A percentile compares a stretch with the other conserved stretches of the same genome.
phyloP scores from a whole-genome alignment of 2,329 filamentous ascomycete genomes.

The Verticillium isaacii region DNA sequence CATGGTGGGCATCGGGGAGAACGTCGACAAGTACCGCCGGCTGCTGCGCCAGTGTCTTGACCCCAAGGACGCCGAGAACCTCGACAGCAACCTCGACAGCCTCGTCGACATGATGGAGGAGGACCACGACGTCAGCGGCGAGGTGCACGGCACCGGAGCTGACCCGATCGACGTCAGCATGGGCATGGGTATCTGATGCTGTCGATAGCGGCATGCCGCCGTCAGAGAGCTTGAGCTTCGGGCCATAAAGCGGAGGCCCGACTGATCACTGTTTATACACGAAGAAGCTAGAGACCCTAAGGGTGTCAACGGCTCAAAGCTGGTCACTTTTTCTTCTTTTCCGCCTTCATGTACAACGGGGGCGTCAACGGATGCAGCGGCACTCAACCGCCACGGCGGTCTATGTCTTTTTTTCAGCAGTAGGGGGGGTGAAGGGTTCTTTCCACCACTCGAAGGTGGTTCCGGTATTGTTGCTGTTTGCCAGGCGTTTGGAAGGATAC shows the following conservation, averaged over 20 bases:
- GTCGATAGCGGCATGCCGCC: background rate
- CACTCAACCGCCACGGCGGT: background rate
- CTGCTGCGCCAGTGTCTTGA: constrained; percentile 66
- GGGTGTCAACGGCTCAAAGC: background rate
- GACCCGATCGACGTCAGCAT: constrained; percentile 20
- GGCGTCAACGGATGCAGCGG: background rate
- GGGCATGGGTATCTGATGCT: constrained; percentile 1
- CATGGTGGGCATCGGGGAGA: constrained; percentile 66
- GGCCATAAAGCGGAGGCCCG: no score
- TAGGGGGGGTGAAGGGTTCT: background rate
- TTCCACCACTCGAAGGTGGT: background rate
- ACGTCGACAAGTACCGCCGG: constrained; percentile 68
- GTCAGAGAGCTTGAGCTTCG: no score
- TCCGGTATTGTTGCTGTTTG: background rate
- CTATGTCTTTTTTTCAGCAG: background rate
- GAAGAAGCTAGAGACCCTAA: background rate
- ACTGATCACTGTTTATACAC: background rate
- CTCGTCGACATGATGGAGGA: constrained; percentile 61
- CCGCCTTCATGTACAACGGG: background rate
- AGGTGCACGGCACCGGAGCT: constrained; percentile 22
- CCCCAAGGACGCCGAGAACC: constrained; percentile 59
- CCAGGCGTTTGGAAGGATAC: background rate
- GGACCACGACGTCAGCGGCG: constrained; percentile 42
- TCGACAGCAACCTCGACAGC: constrained; percentile 60
- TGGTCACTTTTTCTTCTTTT: background rate